Conservation (phyloP, 805 yeast species). For the Kodamaea sagamina region DNA sequence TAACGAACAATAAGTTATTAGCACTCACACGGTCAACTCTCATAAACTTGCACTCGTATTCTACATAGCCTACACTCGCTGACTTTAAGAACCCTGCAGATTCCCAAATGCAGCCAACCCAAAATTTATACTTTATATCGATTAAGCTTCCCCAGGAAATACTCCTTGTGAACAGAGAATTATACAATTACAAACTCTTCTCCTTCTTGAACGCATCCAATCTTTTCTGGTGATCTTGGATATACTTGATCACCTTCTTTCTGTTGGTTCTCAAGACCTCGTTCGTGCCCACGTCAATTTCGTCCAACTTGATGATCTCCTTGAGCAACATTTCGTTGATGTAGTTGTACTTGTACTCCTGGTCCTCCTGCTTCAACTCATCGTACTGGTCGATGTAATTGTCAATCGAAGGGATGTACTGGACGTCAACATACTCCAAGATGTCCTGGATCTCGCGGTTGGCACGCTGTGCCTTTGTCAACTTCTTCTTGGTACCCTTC, state of each 20-base stretch:
- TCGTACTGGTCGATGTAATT: constrained; percentile 32
- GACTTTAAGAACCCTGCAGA: too few relatives aligned
- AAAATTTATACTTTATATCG: too few relatives aligned
- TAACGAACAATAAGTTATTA: too few relatives aligned
- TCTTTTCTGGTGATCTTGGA: constrained; percentile 59
- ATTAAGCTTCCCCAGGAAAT: too few relatives aligned
- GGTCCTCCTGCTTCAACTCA: constrained; percentile 30
- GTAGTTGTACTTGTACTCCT: constrained; percentile 53
- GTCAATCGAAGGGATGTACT: constrained; percentile 42
- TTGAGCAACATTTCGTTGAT: constrained; percentile 70
- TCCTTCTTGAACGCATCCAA: constrained; percentile 51
- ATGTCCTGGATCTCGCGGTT: constrained; percentile 40
- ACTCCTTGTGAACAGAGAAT: too few relatives aligned
- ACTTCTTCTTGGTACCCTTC: constrained; percentile 37
- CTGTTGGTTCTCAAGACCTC: constrained; percentile 56
- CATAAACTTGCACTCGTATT: too few relatives aligned
- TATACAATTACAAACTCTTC: constrained; percentile 11
- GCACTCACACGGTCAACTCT: too few relatives aligned
- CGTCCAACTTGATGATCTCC: constrained; percentile 65
- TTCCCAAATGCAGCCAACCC: too few relatives aligned
- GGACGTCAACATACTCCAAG: constrained; percentile 41
- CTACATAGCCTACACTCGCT: too few relatives aligned
- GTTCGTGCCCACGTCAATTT: constrained; percentile 55
- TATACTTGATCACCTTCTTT: constrained; percentile 56
- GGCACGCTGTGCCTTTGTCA: constrained; percentile 41